phyloP scores from a whole-genome alignment of 2,329 filamentous ascomycete genomes.

The Fusarium fracticaudum region DNA sequence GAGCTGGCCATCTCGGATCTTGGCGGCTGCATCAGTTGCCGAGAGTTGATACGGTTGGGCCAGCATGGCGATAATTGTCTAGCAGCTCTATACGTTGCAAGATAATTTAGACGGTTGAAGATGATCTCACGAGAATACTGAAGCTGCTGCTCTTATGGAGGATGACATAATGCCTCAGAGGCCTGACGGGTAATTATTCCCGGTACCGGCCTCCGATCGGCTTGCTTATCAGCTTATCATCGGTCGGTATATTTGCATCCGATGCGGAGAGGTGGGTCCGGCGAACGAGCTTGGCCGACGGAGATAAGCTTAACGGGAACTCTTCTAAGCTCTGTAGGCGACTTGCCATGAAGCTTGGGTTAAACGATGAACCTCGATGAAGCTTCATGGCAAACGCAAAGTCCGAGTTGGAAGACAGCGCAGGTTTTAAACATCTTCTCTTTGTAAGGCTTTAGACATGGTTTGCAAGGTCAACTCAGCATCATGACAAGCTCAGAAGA shows the following conservation, averaged over 20 bases:
- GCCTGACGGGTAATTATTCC: background rate
- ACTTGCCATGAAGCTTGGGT: background rate
- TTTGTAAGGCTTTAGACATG: background rate
- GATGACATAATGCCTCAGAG: constrained; percentile 5
- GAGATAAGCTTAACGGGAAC: background rate
- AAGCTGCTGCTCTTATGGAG: background rate
- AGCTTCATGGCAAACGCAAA: background rate
- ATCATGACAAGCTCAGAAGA: background rate
- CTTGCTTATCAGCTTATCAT: background rate
- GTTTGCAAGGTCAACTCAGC: background rate
- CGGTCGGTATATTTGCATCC: background rate
- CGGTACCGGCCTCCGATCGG: background rate
- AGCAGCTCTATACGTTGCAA: too few species aligned
- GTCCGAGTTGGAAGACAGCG: rapidly evolving
- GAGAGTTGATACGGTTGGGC: background rate
- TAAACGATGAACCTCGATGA: background rate
- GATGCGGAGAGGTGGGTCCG: background rate
- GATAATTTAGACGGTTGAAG: rapidly evolving
- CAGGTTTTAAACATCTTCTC: background rate
- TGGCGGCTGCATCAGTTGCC: background rate
- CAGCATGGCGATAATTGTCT: background rate
- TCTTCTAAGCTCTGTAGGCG: background rate
- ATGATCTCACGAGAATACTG: background rate
- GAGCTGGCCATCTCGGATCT: background rate
- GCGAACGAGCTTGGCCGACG: background rate